Evolutionary conservation across 441 rosid genomes (phyloP).

Genomic region (Manihot esculenta): DNA sequence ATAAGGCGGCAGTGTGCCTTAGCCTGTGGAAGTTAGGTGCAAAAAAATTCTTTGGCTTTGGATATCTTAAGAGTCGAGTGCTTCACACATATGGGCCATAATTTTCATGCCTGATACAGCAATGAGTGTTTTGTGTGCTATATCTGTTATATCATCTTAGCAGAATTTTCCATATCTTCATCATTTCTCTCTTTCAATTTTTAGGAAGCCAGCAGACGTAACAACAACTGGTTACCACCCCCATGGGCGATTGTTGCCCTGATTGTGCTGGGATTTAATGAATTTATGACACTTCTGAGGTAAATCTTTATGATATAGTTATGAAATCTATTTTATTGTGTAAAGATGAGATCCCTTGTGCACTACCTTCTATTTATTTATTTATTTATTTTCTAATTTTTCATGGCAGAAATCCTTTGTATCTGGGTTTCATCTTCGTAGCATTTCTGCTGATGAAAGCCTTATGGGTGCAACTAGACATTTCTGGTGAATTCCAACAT

Average conservation of each 20-base stretch:
- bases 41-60: not conserved
- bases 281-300: slow-evolving; percentile 96
- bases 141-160: not conserved
- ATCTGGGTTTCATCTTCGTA: slow-evolving; percentile 62
- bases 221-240: slow-evolving; percentile 99
- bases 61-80: not conserved
- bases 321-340: slow-evolving; percentile 15
- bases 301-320: slow-evolving; percentile 22
- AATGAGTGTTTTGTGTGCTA: not conserved
- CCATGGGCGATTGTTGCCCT: slow-evolving; percentile 98
- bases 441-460: slow-evolving; percentile 76
- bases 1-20: slow-evolving; percentile 2
- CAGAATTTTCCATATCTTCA: not conserved
- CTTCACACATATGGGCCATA: too few species aligned
- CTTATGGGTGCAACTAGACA: slow-evolving; percentile 87
- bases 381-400: slow-evolving; percentile 6
- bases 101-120: too few species aligned
- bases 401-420: slow-evolving; percentile 83
- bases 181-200: slow-evolving; percentile 12
- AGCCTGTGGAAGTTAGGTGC: slow-evolving; percentile 7
- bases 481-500: slow-evolving; percentile 70
- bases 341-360: not conserved
- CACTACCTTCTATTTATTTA: slow-evolving; percentile 20
- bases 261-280: slow-evolving; percentile 87
- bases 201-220: slow-evolving; percentile 95